These are phyloP conservation scores for Hymenochaete sp. DNA, from an alignment of 1,284 basidiomycete species.

Conservation along the genomic window DNA sequence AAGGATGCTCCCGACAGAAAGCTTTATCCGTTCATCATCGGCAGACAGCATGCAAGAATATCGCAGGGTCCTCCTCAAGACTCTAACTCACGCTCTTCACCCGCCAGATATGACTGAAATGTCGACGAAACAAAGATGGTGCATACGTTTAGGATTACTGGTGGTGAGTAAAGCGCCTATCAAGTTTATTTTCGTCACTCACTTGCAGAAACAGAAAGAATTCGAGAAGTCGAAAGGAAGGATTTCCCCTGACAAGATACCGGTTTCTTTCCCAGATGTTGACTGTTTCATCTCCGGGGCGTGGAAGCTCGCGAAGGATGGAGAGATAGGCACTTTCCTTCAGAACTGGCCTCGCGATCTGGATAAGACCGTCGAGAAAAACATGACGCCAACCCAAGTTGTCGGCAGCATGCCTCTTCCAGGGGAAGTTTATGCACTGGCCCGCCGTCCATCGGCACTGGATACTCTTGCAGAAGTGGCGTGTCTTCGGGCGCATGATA, in stretches of 20 bases:
- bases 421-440: too few relatives aligned
- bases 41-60: too few relatives aligned
- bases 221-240: not conserved
- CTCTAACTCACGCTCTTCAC: not conserved
- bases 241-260: not conserved
- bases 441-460: too few relatives aligned
- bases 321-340: not conserved
- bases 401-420: too few relatives aligned
- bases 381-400: not conserved
- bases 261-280: not conserved
- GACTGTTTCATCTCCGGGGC: constrained; percentile 2
- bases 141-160: not conserved
- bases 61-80: not conserved
- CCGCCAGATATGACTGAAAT: constrained; percentile 1
- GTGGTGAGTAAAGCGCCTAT: too few relatives aligned
- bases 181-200: too few relatives aligned
- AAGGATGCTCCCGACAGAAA: too few relatives aligned
- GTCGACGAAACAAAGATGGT: not conserved
- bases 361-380: not conserved
- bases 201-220: not conserved
- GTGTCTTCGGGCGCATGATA: too few relatives aligned
- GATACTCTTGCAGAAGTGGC: too few relatives aligned
- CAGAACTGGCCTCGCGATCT: constrained; percentile 3
- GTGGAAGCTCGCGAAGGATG: not conserved
- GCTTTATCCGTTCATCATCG: too few relatives aligned